Percentiles rank a stretch among this genome's conserved stretches.
phyloP scores from a whole-genome alignment of 2,329 filamentous ascomycete species.

The Colletotrichum karsti region DNA sequence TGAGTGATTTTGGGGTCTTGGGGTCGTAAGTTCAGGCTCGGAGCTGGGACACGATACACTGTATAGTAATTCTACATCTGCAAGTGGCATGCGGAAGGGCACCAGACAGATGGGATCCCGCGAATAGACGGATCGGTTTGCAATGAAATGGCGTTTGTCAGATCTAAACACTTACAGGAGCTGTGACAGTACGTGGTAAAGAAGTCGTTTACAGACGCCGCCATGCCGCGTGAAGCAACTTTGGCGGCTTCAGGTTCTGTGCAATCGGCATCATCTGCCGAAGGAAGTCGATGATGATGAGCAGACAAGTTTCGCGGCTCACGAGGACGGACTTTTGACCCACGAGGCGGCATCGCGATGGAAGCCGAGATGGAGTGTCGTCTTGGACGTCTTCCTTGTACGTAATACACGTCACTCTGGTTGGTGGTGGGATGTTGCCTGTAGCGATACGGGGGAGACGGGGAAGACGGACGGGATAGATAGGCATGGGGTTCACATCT shows the following conservation, averaged over 20 bases:
- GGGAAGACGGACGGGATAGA: neutral
- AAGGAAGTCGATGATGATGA: neutral
- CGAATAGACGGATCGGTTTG: slow-evolving; percentile 26
- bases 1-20: neutral
- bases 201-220: no score
- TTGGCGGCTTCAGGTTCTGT: neutral
- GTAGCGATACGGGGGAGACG: neutral
- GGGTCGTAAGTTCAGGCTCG: slow-evolving; percentile 27
- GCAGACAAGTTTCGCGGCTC: neutral
- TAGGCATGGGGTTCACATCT: neutral
- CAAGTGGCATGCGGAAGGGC: slow-evolving; percentile 26
- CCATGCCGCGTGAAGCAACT: neutral
- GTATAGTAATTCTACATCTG: slow-evolving; percentile 30
- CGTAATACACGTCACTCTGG: slow-evolving; percentile 12
- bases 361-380: neutral
- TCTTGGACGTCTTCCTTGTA: slow-evolving; percentile 11
- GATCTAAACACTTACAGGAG: no score
- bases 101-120: slow-evolving; percentile 22
- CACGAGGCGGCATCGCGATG: neutral
- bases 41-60: slow-evolving; percentile 29
- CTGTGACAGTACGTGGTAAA: no score
- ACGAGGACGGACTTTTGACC: neutral
- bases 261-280: neutral
- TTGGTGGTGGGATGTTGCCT: slow-evolving; percentile 18
- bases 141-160: slow-evolving; percentile 15